phyloP scores from a whole-genome alignment of 306 rosid species.

The Malus sylvestris region DNA sequence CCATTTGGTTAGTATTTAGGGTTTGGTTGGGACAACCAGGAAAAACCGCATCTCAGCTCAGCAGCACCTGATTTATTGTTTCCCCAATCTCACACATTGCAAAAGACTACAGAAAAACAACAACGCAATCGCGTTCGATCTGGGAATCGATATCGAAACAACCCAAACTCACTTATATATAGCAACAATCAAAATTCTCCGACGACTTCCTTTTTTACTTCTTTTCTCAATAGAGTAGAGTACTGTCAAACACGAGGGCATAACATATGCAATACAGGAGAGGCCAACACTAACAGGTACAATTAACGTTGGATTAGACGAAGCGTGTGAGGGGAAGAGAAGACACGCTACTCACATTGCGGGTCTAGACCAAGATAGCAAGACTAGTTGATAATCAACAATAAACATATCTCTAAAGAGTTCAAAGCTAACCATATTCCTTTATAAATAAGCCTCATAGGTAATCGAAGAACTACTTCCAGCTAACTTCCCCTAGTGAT shows the following conservation, averaged over 20 bases:
- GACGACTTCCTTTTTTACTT: neutral
- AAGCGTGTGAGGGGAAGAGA: neutral
- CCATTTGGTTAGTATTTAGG: no score
- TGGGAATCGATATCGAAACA: neutral
- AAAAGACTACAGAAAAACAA: no score
- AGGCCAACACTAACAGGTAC: neutral
- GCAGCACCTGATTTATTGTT: no score
- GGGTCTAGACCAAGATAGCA: neutral
- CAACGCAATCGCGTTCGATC: no score
- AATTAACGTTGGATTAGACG: neutral
- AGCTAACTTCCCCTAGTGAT: neutral
- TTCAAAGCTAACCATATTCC: neutral
- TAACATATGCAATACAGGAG: neutral
- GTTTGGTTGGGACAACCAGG: no score
- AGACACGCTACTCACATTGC: neutral
- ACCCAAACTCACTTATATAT: neutral
- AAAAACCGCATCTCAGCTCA: no score
- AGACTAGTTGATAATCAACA: neutral
- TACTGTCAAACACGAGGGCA: neutral
- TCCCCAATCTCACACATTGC: no score
- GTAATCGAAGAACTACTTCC: neutral
- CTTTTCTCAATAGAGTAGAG: neutral
- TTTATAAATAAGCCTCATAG: neutral
- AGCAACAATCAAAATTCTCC: neutral
- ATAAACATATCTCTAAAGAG: neutral